These are phyloP conservation scores for Cordyceps pruinosa DNA, from an alignment of 2,329 filamentous ascomycete genomes.

Conservation along the genomic window DNA sequence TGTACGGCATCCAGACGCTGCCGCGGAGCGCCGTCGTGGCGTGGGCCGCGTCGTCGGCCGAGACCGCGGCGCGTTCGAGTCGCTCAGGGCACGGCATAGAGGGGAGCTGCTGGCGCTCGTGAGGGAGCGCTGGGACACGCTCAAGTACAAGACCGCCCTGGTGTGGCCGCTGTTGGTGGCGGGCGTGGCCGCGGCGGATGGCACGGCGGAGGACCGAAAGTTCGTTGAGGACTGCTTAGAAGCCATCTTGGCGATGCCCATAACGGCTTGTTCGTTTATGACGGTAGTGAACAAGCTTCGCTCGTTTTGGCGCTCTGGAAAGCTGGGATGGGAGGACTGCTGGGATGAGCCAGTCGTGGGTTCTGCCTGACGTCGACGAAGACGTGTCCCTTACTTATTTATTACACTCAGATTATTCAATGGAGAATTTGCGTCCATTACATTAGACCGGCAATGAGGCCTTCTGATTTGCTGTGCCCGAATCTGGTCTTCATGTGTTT, in stretches of 20 bases:
- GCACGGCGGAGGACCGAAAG: not conserved
- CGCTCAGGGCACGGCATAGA: not conserved
- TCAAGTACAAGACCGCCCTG: not conserved
- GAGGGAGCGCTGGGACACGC: not conserved
- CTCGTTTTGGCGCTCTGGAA: not conserved
- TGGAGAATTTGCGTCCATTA: not conserved
- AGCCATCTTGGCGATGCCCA: not conserved
- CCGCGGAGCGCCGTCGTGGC: not conserved
- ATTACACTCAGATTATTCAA: not conserved
- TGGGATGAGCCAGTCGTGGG: constrained; percentile 2
- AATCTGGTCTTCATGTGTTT: too few species aligned
- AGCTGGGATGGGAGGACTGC: not conserved
- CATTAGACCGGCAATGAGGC: not conserved
- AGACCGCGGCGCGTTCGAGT: not conserved
- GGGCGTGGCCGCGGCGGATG: not conserved
- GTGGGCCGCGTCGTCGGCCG: not conserved
- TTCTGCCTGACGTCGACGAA: not conserved
- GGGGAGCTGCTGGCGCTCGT: not conserved
- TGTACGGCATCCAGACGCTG: not conserved
- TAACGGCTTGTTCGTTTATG: not conserved
- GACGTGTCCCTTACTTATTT: not conserved
- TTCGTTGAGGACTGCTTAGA: not conserved
- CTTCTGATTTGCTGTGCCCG: too few species aligned
- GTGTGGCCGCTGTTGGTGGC: not conserved
- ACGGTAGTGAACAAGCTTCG: not conserved